Evolutionary conservation across 192 early-diverging fungal species (phyloP).

Genomic region (Radiomyces spectabilis): DNA sequence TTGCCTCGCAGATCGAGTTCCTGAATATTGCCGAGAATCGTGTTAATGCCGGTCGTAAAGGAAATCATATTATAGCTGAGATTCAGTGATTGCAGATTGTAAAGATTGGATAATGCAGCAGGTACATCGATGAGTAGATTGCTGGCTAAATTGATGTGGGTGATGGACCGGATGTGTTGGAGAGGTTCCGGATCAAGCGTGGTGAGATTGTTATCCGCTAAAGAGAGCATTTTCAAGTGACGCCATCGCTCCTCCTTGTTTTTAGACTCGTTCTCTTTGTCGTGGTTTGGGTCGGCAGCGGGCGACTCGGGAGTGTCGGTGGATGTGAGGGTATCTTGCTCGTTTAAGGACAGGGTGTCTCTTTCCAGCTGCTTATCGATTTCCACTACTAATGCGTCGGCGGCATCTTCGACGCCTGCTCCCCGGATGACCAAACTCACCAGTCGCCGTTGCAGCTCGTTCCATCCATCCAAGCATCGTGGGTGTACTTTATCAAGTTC

Average conservation of each 20-base stretch:
- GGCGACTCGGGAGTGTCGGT: neutral
- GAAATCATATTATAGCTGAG: slow-evolving; percentile 51
- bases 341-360: neutral
- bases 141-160: slow-evolving; percentile 41
- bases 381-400: slow-evolving; percentile 34
- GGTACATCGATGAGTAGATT: slow-evolving; percentile 45
- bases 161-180: slow-evolving; percentile 25
- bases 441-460: slow-evolving; percentile 29
- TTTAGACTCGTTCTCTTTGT: neutral
- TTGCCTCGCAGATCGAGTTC: slow-evolving; percentile 44
- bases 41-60: slow-evolving; percentile 35
- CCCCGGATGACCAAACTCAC: slow-evolving; percentile 34
- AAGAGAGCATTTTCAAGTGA: slow-evolving; percentile 31
- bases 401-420: slow-evolving; percentile 37
- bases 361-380: slow-evolving; percentile 19
- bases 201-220: slow-evolving; percentile 43
- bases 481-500: slow-evolving; percentile 44
- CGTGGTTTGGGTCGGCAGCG: too few species aligned
- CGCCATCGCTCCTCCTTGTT: slow-evolving; percentile 20
- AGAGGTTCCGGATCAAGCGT: slow-evolving; percentile 34
- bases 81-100: slow-evolving; percentile 41
- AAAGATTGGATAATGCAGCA: slow-evolving; percentile 30
- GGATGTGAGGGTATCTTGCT: neutral
- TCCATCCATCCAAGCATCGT: slow-evolving; percentile 37
- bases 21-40: slow-evolving; percentile 43